Conservation (phyloP, 179 eudicot species). For the Camellia oleifera region DNA sequence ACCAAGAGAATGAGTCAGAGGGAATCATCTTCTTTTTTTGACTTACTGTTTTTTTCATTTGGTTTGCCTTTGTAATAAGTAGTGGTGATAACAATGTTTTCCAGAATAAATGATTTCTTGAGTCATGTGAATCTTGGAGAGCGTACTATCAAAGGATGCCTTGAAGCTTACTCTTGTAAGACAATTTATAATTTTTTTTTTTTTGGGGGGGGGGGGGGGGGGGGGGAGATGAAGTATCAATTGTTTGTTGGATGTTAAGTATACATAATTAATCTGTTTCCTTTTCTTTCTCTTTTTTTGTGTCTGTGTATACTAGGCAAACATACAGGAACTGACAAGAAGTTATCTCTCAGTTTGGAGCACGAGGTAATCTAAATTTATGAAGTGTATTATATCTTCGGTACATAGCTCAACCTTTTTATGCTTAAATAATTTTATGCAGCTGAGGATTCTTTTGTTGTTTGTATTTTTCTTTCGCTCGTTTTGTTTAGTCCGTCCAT, state of each 20-base stretch:
- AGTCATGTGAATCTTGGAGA: constrained; percentile 82
- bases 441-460: neutral
- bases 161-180: constrained; percentile 99
- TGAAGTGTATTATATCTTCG: neutral
- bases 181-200: neutral
- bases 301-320: constrained; percentile 52
- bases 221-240: neutral
- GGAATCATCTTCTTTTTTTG: neutral
- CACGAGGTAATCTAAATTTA: constrained; percentile 52
- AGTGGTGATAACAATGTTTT: constrained; percentile 15
- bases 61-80: neutral
- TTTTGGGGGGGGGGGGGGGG: neutral
- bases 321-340: constrained; percentile 87
- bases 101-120: constrained; percentile 76
- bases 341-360: constrained; percentile 86
- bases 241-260: neutral
- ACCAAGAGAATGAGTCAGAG: neutral
- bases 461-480: neutral
- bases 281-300: neutral
- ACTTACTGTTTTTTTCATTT: neutral
- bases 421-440: neutral
- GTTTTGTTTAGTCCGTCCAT: neutral
- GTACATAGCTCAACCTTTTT: neutral
- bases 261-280: neutral
- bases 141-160: constrained; percentile 82